Conservation (phyloP, 768 basidiomycete genomes). For the Piloderma croceum region DNA sequence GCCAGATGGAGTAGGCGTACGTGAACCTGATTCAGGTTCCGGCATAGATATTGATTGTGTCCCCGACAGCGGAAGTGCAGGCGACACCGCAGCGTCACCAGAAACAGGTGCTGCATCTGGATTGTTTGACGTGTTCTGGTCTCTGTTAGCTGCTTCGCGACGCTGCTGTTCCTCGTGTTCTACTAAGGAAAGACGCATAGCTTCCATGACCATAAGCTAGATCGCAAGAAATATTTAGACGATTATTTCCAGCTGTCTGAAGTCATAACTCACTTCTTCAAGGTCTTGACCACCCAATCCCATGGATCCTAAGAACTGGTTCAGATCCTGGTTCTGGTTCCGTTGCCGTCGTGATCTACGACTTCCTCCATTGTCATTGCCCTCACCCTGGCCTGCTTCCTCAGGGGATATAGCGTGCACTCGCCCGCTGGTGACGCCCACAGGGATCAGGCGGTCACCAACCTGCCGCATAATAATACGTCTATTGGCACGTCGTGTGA, state of each 20-base stretch:
- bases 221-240: conserved; percentile 3
- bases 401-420: conserved; percentile 67
- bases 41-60: conserved; percentile 16
- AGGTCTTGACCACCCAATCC: conserved; percentile 81
- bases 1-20: conserved; percentile 37
- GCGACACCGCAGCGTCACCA: conserved; percentile 21
- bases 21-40: conserved; percentile 28
- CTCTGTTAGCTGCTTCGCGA: conserved; percentile 67
- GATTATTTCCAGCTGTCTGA: conserved; percentile 10
- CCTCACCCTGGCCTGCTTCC: conserved; percentile 38
- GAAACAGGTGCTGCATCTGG: conserved; percentile 33
- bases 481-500: conserved; percentile 90
- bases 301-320: conserved; percentile 55
- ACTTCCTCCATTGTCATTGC: conserved; percentile 32
- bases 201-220: conserved; percentile 98
- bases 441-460: conserved; percentile 93
- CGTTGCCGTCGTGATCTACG: conserved; percentile 58
- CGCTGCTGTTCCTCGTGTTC: conserved; percentile 94
- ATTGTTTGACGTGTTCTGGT: conserved; percentile 52
- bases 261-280: conserved; percentile 66
- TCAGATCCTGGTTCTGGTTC: conserved; percentile 53
- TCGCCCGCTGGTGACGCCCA: conserved; percentile 89
- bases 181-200: conserved; percentile 90
- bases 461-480: conserved; percentile 98
- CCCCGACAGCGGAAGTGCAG: conserved; percentile 20